Base-by-base conservation (phyloP, 306 rosid species). In the Psophocarpus tetragonolobus region DNA sequence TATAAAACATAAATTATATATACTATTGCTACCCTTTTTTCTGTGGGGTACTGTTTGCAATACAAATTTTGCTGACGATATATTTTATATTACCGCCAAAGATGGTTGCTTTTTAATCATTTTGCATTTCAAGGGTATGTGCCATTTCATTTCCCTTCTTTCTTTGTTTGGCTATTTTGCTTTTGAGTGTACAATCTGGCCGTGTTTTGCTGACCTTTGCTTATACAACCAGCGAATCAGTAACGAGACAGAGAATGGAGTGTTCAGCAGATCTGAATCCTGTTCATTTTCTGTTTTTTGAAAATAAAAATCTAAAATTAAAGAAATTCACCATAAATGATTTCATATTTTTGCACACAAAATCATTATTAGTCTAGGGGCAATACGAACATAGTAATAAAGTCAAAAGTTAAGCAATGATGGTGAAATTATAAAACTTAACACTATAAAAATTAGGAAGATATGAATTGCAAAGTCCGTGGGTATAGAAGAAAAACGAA, bases 1-100 rank as follows among this genome's bases (percentile, higher is more conserved):
- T 77, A 65, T 61, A 38, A 45, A 82, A 75, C 76, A 27, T 81
- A 65, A 66, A 65, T 24, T 72, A 41, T 54, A 75, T 60, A 26
- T 71, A 69, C 33, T 82, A 45, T 66, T 79, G 86, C 74, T 74
- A 56, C 74, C 82, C 75, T 78, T 75, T 68, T 60, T 14, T 20
- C n/a, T n/a, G n/a, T 23, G 26, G 75, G 84, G 69, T 70, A 69
- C 50, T 81, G 75, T 79, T 76, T 62, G 45, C 57, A 72, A 75
- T 75, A 24, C 81, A 84, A 84, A 75, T 81, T 84, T 84, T 79
- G 75, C 64, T 76, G 68, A 78, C 75, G 68, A 63, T 48, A 75
- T 64, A 58, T 39, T 67, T 39, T 74, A 32, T 32, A 73, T 57
- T 69, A 54, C 20, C 15, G 27, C 13, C 36, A 63, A 36, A 73